phyloP scores from a whole-genome alignment of 495 filamentous ascomycete genomes.

The Lepraria neglecta region DNA sequence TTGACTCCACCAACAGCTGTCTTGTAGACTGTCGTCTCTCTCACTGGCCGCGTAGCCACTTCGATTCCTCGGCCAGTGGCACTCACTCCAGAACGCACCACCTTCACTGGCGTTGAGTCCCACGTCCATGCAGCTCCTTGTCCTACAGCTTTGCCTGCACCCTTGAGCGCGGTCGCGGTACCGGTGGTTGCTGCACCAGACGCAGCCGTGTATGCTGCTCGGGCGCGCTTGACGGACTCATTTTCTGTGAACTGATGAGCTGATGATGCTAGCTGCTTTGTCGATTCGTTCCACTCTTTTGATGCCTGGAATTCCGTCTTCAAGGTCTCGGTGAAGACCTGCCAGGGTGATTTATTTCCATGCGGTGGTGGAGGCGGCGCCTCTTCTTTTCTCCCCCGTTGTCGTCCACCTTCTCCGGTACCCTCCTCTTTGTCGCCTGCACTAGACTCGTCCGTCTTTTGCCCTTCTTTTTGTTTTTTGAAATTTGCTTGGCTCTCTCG shows the following conservation, averaged over 20 bases:
- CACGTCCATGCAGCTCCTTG: conserved; percentile 92
- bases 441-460: conserved; percentile 37
- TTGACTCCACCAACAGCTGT: conserved; percentile 66
- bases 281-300: conserved; percentile 98
- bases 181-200: conserved; percentile 67
- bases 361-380: conserved; percentile 84
- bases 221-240: conserved; percentile 79
- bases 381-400: conserved; percentile 63
- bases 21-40: conserved; percentile 90
- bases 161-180: conserved; percentile 71
- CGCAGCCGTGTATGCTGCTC: conserved; percentile 76
- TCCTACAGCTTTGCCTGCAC: conserved; percentile 77
- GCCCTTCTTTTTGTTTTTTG: conserved; percentile 8
- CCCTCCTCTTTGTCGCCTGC: conserved; percentile 43
- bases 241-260: conserved; percentile 91
- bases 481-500: conserved; percentile 14
- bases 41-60: conserved; percentile 85
- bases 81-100: conserved; percentile 77
- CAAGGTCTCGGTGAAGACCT: conserved; percentile 95
- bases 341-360: conserved; percentile 95
- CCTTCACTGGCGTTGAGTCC: conserved; percentile 90
- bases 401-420: conserved; percentile 42
- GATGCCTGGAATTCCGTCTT: conserved; percentile 89
- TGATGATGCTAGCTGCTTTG: conserved; percentile 81
- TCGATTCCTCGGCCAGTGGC: conserved; percentile 81